Conservation (phyloP, 1,284 basidiomycete species). For the Veloporphyrellus conicus region DNA sequence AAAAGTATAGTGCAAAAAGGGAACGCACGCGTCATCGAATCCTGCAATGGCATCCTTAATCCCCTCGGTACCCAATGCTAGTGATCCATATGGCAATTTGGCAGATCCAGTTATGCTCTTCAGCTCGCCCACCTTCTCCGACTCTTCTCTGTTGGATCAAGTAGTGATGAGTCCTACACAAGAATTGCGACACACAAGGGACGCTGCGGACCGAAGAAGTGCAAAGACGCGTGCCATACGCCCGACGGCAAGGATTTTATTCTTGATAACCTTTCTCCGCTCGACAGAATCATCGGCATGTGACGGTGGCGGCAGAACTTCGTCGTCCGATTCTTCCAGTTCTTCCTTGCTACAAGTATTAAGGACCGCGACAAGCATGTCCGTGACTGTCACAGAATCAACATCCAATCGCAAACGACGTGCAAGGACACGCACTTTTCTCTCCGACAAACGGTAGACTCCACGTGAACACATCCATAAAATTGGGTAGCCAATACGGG, state of each 20-base stretch:
- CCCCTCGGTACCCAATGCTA: slow-evolving; percentile 89
- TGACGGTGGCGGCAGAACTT: slow-evolving; percentile 35
- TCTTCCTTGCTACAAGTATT: slow-evolving; percentile 95
- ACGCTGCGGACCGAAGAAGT: slow-evolving; percentile 71
- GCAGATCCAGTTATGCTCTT: slow-evolving; percentile 82
- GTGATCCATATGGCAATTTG: slow-evolving; percentile 80
- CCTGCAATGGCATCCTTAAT: slow-evolving; percentile 93
- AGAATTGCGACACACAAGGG: not conserved
- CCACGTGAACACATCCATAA: slow-evolving; percentile 95
- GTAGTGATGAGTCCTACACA: not conserved
- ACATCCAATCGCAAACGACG: not conserved
- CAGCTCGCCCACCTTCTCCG: slow-evolving; percentile 94
- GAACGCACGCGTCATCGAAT: slow-evolving; percentile 90
- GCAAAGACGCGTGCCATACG: slow-evolving; percentile 96
- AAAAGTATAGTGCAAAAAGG: not conserved
- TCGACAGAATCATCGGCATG: slow-evolving; percentile 59
- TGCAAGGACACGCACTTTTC: slow-evolving; percentile 64
- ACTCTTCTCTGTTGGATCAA: slow-evolving; percentile 74
- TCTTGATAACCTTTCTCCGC: slow-evolving; percentile 85
- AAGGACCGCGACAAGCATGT: slow-evolving; percentile 93
- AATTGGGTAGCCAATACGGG: slow-evolving; percentile 92
- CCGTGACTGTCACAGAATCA: slow-evolving; percentile 60
- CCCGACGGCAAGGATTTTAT: slow-evolving; percentile 98
- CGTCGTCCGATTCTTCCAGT: slow-evolving; percentile 79
- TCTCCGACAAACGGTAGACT: slow-evolving; percentile 89